phyloP scores from a whole-genome alignment of 371 early-diverging fungal species.

The Neoconidiobolus thromboides region DNA sequence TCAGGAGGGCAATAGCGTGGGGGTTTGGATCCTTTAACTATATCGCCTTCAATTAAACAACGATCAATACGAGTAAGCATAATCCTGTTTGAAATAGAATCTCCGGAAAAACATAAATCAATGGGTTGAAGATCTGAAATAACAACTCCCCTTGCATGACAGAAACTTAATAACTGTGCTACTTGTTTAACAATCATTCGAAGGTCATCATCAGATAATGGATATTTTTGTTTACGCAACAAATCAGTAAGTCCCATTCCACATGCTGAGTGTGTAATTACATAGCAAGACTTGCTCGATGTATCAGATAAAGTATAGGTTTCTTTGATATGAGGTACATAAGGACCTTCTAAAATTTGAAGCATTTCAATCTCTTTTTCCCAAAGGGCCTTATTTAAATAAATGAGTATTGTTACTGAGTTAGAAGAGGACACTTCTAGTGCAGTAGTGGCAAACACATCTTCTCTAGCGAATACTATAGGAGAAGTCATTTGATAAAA shows the following conservation, averaged over 20 bases:
- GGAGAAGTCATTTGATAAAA: constrained; percentile 1
- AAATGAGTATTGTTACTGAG: constrained; percentile 4
- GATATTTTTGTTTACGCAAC: neutral
- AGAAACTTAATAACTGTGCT: neutral
- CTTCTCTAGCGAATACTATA: neutral
- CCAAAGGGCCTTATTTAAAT: neutral
- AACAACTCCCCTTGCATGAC: neutral
- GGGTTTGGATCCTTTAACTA: neutral
- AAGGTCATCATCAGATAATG: constrained; percentile 2
- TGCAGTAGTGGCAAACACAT: neutral
- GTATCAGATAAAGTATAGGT: neutral
- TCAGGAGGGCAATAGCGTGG: constrained; percentile 6
- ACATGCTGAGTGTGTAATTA: neutral
- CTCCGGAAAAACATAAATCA: neutral
- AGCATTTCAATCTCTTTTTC: constrained; percentile 2
- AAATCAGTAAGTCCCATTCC: neutral
- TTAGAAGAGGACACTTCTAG: neutral
- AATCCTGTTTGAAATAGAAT: neutral
- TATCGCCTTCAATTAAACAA: neutral
- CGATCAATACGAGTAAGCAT: neutral
- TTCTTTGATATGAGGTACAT: neutral
- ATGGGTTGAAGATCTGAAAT: constrained; percentile 2
- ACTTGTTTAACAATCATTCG: neutral
- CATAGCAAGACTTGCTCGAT: neutral
- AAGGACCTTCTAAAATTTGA: constrained; percentile 4